Evolutionary conservation across 805 yeast species (phyloP).

Genomic region (Saturnispora halmiae): DNA sequence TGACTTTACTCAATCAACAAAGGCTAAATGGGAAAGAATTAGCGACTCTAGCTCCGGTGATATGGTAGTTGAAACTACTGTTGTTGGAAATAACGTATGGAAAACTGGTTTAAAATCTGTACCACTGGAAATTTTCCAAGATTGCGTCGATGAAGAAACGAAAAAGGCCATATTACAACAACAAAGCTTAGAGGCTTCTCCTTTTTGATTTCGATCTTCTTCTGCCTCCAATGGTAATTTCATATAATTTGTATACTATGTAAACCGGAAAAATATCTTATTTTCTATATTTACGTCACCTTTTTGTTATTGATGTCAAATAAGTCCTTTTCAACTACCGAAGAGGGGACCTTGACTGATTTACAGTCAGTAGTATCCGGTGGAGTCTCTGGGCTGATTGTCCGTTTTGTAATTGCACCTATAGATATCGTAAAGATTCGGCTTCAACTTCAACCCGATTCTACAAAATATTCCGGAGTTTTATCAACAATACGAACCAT

Average conservation of each 20-base stretch:
- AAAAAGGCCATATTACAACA: conserved; percentile 55
- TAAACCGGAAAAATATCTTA: too few species aligned
- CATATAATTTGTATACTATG: not conserved
- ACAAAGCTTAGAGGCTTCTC: conserved; percentile 36
- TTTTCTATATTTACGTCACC: too few species aligned
- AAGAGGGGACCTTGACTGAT: conserved; percentile 15
- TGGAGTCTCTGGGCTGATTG: conserved; percentile 64
- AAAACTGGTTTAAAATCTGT: conserved; percentile 61
- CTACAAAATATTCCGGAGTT: conserved; percentile 29
- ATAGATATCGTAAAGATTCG: conserved; percentile 72
- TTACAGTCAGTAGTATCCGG: conserved; percentile 43
- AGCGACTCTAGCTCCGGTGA: conserved; percentile 19
- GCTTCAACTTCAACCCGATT: conserved; percentile 46
- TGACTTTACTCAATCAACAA: conserved; percentile 60
- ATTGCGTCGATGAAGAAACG: conserved; percentile 46
- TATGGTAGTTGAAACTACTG: conserved; percentile 39
- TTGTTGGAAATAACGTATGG: conserved; percentile 30
- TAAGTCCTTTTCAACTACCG: conserved; percentile 7
- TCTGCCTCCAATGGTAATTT: too few species aligned
- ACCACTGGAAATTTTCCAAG: conserved; percentile 49
- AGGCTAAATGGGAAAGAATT: conserved; percentile 26
- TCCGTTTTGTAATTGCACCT: conserved; percentile 55
- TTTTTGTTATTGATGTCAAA: too few species aligned
- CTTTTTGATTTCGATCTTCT: too few species aligned
- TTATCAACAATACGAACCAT: conserved; percentile 35